Conservation (phyloP, 108 stramenopile genomes). For the Cyclotella atomus region DNA sequence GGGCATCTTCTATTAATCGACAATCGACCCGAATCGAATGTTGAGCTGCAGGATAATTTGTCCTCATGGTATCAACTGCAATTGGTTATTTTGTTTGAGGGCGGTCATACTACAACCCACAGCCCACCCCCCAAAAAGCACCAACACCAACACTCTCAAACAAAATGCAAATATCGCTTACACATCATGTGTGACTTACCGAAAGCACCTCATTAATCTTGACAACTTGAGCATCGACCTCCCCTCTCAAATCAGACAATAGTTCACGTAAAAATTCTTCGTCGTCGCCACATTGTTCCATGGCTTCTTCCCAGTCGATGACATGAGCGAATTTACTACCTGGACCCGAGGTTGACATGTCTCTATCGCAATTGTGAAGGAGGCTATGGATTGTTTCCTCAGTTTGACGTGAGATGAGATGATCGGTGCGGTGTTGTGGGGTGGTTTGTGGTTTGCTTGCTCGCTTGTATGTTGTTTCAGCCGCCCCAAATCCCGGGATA, state of each 20-base stretch:
- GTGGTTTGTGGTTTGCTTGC: no score
- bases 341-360: slow-evolving; percentile 24
- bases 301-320: slow-evolving; percentile 92
- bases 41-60: no score
- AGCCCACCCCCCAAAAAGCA: background rate
- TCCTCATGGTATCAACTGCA: no score
- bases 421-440: background rate
- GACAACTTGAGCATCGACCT: slow-evolving; percentile 78
- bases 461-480: no score
- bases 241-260: slow-evolving; percentile 80
- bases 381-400: background rate
- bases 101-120: no score
- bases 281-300: slow-evolving; percentile 94
- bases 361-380: background rate
- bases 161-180: background rate
- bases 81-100: no score
- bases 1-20: no score
- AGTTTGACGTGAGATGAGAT: no score
- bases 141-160: background rate
- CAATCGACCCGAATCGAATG: no score
- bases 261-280: slow-evolving; percentile 91
- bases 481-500: no score
- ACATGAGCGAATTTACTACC: slow-evolving; percentile 46
- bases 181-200: slow-evolving; percentile 51
- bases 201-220: slow-evolving; percentile 74